Evolutionary conservation across 345 rosid species (phyloP), one percentile per base, ranked within the genome.

Genomic region (Trapa incisa): DNA sequence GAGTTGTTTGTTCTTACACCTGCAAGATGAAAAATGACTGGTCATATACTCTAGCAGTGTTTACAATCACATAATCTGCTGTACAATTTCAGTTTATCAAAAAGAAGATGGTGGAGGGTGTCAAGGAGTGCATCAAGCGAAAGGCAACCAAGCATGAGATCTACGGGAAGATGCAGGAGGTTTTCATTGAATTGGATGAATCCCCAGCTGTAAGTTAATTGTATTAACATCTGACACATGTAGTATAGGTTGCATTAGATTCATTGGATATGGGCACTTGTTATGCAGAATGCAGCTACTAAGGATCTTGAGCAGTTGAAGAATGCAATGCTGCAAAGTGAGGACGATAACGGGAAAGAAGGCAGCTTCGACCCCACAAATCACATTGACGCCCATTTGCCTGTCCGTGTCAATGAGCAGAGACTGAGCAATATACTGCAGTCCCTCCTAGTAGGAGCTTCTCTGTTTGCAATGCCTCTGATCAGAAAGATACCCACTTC

Each of bases 371-470:
- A 68, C 16, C 48, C 57, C 22, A 61, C 56, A 42, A 68, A 56
- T 64, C 47, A 68, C 47, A 68, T 68, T 1, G 70, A 68, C 56
- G 70, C 61, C 13, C 29, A 36, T 39, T 68, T 68, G 63, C 70
- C 70, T 2, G 70, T 68, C 16, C 47, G 62, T 17, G 70, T 68
- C 16, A 68, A 68, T 7, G 70, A 68, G 57, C 70, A 68, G 63
- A 53, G 64, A 53, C 7, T 68, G 4, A 68, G 70, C 62, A 68
- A 68, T 36, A 39, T 68, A 32, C 70, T 68, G 56, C 70, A 68
- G 47, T 68, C 70, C n/a, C 10, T 68, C 4, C 45, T 68, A 4
- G 63, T 68, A 5, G 70, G 48, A 54, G 70, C 45, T 33, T 68
- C 63, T 1, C 35, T 68, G 35, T 15, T 39, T 6, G 64, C 70